These are phyloP conservation scores for Lipomyces mesembrius DNA, from an alignment of 805 yeast species.

Conservation along the genomic window DNA sequence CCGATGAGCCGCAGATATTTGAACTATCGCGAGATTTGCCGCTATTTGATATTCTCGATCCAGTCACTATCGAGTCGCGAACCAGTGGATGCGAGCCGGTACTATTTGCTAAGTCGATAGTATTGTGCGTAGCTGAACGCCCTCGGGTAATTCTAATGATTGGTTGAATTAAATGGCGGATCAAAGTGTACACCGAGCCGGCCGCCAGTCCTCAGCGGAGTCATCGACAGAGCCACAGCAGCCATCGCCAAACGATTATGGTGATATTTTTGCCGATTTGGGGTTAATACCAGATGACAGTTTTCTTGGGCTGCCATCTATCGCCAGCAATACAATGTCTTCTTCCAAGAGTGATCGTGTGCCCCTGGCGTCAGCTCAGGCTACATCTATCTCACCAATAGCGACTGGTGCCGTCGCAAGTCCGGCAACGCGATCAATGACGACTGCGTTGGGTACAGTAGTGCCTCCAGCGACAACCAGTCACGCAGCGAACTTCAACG, in stretches of 20 bases:
- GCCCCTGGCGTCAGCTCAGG: not conserved
- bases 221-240: not conserved
- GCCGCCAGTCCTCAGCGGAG: not conserved
- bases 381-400: not conserved
- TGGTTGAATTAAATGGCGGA: not conserved
- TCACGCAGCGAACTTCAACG: slow-evolving; percentile 14
- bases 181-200: not conserved
- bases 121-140: not conserved
- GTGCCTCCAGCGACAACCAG: slow-evolving; percentile 8
- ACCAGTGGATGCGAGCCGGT: no score
- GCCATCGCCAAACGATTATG: not conserved
- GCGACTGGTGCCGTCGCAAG: not conserved
- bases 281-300: not conserved
- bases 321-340: not conserved
- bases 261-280: not conserved
- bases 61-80: no score
- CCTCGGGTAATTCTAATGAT: not conserved
- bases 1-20: no score
- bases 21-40: no score
- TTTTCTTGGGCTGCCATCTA: not conserved
- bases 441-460: slow-evolving; percentile 12
- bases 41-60: no score
- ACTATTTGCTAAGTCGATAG: no score
- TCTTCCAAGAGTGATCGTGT: not conserved
- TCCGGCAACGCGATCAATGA: slow-evolving; percentile 1